A percentile compares a stretch with the other conserved stretches of the same genome.
phyloP scores from a whole-genome alignment of 768 basidiomycete genomes.

The Kondoa subrosea region DNA sequence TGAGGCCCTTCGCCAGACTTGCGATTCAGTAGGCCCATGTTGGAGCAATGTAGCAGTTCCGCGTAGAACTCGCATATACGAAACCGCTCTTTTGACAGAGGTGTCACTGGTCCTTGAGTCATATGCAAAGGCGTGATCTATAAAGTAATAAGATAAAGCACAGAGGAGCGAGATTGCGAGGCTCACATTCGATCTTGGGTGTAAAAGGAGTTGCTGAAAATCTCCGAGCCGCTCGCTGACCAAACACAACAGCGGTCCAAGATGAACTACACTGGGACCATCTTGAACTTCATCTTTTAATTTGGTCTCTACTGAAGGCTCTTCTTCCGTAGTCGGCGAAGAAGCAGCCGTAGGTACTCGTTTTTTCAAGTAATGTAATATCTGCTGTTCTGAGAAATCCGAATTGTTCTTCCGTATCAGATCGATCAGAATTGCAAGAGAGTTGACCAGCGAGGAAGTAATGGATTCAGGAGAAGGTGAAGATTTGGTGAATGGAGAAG shows the following conservation, averaged over 20 bases:
- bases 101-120: conserved; percentile 59
- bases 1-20: conserved; percentile 44
- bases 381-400: conserved; percentile 85
- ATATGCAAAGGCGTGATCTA: conserved; percentile 46
- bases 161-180: conserved; percentile 15
- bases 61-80: conserved; percentile 93
- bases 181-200: conserved; percentile 63
- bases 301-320: conserved; percentile 26
- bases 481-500: neutral
- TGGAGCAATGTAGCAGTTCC: conserved; percentile 90
- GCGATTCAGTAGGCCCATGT: conserved; percentile 90
- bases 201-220: conserved; percentile 51
- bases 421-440: conserved; percentile 71
- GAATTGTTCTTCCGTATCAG: conserved; percentile 88
- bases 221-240: conserved; percentile 52
- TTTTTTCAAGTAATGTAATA: conserved; percentile 26
- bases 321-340: conserved; percentile 51
- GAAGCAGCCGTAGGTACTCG: conserved; percentile 34
- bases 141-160: neutral
- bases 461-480: conserved; percentile 13
- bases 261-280: conserved; percentile 49
- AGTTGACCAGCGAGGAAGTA: conserved; percentile 45
- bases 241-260: conserved; percentile 60
- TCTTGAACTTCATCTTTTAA: conserved; percentile 21
- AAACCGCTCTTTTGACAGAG: conserved; percentile 86